phyloP scores from a whole-genome alignment of 2,329 filamentous ascomycete genomes.

The Plenodomus tracheiphilus region DNA sequence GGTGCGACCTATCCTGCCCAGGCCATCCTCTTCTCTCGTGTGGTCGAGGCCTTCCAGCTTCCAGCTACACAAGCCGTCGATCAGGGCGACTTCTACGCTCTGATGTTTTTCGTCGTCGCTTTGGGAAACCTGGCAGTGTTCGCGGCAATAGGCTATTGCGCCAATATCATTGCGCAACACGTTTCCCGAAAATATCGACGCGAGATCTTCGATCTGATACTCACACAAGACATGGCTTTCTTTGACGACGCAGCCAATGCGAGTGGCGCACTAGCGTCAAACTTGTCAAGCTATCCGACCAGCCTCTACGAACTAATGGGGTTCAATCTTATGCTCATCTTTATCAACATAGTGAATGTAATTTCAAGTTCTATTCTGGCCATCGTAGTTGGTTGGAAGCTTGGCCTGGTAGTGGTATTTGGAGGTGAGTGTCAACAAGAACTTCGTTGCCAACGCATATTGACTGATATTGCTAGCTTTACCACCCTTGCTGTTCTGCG shows the following conservation, averaged over 20 bases:
- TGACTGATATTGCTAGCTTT: constrained; percentile 14
- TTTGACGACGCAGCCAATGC: constrained; percentile 91
- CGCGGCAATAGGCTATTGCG: constrained; percentile 50
- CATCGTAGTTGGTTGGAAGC: constrained; percentile 82
- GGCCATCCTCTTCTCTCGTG: constrained; percentile 54
- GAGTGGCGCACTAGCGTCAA: constrained; percentile 77
- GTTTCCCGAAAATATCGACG: constrained; percentile 39
- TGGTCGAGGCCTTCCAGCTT: constrained; percentile 54
- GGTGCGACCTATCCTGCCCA: constrained; percentile 54
- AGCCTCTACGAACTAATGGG: constrained; percentile 87
- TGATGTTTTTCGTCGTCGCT: constrained; percentile 62
- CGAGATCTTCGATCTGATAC: constrained; percentile 78
- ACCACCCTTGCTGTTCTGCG: constrained; percentile 56
- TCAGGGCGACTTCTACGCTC: constrained; percentile 55
- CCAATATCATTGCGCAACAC: constrained; percentile 51
- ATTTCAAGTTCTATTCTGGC: constrained; percentile 71
- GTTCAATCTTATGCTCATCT: constrained; percentile 80
- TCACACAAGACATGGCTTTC: constrained; percentile 90
- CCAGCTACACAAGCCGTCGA: constrained; percentile 43
- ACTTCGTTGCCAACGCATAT: neutral
- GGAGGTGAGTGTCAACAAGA: constrained; percentile 57
- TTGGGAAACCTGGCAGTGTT: constrained; percentile 52
- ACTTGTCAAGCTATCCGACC: constrained; percentile 71
- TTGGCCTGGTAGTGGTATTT: constrained; percentile 78
- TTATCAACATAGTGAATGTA: constrained; percentile 80